phyloP scores from a whole-genome alignment of 352 stramenopile genomes.

The Pythium phragmitis region DNA sequence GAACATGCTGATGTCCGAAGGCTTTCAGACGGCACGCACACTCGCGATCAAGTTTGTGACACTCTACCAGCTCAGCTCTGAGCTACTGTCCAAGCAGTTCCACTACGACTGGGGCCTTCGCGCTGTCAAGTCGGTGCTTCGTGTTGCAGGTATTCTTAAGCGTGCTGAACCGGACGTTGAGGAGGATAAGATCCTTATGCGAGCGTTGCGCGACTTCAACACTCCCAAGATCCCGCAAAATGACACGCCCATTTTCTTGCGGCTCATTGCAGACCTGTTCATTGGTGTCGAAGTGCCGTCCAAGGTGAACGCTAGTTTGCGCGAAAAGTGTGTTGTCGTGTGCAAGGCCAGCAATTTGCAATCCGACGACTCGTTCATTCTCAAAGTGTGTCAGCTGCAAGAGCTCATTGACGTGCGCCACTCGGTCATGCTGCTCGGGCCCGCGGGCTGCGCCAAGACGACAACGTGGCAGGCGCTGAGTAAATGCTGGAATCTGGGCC shows the following conservation, averaged over 20 bases:
- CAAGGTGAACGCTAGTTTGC: conserved; percentile 93
- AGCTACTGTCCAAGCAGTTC: conserved; percentile 89
- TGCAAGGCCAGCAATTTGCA: conserved; percentile 89
- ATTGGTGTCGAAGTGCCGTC: conserved; percentile 93
- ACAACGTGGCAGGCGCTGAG: conserved; percentile 84
- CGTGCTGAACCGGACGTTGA: conserved; percentile 77
- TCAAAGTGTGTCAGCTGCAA: conserved; percentile 86
- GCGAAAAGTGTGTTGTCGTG: conserved; percentile 90
- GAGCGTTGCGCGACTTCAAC: conserved; percentile 84
- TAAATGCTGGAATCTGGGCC: conserved; percentile 86
- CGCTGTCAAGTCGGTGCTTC: conserved; percentile 87
- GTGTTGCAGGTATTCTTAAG: conserved; percentile 85
- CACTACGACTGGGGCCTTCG: conserved; percentile 92
- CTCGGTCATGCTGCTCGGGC: conserved; percentile 85
- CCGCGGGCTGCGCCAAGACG: conserved; percentile 81
- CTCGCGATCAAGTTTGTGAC: conserved; percentile 93
- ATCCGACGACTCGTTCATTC: conserved; percentile 83
- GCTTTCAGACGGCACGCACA: conserved; percentile 84
- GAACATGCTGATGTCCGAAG: conserved; percentile 91
- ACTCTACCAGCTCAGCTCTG: conserved; percentile 82
- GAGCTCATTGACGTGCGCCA: conserved; percentile 88
- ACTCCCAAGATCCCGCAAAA: conserved; percentile 87
- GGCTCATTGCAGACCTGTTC: conserved; percentile 86
- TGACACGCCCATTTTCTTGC: conserved; percentile 87
- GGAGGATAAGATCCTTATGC: conserved; percentile 88